phyloP scores from a whole-genome alignment of 441 rosid genomes.

The Arabidopsis hybrid region DNA sequence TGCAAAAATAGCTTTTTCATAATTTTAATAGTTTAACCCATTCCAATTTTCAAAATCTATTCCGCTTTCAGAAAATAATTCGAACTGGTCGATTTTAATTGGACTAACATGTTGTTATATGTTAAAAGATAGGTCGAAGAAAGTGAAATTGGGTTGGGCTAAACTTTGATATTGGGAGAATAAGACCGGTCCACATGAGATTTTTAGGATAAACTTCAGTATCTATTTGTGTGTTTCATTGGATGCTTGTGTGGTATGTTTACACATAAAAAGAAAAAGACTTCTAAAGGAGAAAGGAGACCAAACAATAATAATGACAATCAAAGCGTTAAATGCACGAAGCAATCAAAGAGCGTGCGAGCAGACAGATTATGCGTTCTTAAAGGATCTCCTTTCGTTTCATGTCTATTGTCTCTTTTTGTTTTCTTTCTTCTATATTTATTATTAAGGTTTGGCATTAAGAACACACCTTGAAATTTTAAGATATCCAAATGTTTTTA shows the following conservation, averaged over 20 bases:
- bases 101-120: not conserved
- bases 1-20: no score
- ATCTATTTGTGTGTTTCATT: not conserved
- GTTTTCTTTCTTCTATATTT: not conserved
- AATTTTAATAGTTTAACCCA: no score
- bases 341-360: slow-evolving; percentile 39
- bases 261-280: not conserved
- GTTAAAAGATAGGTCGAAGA: not conserved
- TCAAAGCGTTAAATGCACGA: slow-evolving; percentile 39
- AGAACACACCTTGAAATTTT: not conserved
- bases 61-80: not conserved
- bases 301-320: slow-evolving; percentile 33
- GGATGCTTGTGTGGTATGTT: slow-evolving; percentile 25
- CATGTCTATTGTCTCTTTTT: slow-evolving; percentile 4
- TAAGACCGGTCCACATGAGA: slow-evolving; percentile 7
- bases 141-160: slow-evolving; percentile 22
- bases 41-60: no score
- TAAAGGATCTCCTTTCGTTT: slow-evolving; percentile 25
- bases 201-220: not conserved
- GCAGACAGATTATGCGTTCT: slow-evolving; percentile 29
- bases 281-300: not conserved
- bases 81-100: not conserved
- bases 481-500: not conserved
- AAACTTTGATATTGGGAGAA: slow-evolving; percentile 1
- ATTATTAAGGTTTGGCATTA: not conserved